phyloP scores from a whole-genome alignment of 805 yeast species.

The Candida palmyrensis region DNA sequence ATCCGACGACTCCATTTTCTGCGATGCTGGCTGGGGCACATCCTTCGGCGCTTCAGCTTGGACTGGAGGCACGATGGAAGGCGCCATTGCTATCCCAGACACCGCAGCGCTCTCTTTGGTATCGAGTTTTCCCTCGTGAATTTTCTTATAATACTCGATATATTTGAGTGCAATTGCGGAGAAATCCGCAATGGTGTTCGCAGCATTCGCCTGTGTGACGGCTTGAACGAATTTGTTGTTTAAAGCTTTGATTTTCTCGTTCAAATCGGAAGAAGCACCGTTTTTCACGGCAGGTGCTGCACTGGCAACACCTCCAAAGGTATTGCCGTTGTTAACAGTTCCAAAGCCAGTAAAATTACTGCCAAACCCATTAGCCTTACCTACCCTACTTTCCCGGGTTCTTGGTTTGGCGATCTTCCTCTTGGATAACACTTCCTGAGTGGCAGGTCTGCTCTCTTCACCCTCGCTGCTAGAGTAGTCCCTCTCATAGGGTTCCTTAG shows the following conservation, averaged over 20 bases:
- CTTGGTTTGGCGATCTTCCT: conserved; percentile 67
- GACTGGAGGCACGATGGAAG: conserved; percentile 1
- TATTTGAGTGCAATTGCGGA: conserved; percentile 55
- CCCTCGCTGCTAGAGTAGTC: conserved; percentile 31
- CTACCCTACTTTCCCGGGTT: conserved; percentile 17
- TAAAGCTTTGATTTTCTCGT: conserved; percentile 56
- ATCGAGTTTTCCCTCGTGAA: conserved; percentile 6
- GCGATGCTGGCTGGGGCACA: conserved; percentile 4
- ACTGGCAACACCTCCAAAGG: conserved; percentile 2
- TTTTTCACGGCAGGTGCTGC: background rate
- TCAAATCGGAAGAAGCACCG: conserved; percentile 19
- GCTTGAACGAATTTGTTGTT: conserved; percentile 54
- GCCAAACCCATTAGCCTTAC: conserved; percentile 1
- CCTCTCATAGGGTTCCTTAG: conserved; percentile 28
- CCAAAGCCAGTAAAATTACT: background rate
- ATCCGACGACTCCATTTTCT: conserved; percentile 17
- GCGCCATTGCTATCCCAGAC: background rate
- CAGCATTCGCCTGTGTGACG: conserved; percentile 34
- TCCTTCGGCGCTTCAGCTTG: conserved; percentile 3
- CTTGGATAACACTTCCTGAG: conserved; percentile 56
- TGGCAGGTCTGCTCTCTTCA: conserved; percentile 43
- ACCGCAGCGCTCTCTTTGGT: conserved; percentile 3
- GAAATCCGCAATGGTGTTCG: conserved; percentile 52
- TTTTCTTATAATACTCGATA: conserved; percentile 41
- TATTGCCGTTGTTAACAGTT: background rate